Base-by-base conservation (phyloP, 2,329 filamentous ascomycete species). In the Diaporthe caulivora region DNA sequence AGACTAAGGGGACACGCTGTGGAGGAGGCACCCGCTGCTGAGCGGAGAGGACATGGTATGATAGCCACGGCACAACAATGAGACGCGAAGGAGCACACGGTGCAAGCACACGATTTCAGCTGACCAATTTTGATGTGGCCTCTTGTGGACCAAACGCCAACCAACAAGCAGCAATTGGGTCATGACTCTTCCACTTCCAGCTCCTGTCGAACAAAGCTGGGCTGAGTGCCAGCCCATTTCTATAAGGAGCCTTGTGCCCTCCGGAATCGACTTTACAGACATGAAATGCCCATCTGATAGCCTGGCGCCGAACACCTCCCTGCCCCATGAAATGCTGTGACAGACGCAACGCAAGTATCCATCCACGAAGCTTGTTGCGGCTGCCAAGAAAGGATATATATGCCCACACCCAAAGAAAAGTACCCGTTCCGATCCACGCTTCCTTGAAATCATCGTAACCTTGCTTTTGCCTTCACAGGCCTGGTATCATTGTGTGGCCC, bases 301-400 rank as follows among this genome's bases (percentile, higher is more conserved):
- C 74, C 60, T 53, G 67, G 71, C 74, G 74, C 74, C 74, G 68
- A 75, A 75, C 71, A 75, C 71, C 71, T 68, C 40, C 42, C 54
- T 70, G 55, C 72, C 57, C 49, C 71, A 15, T 44, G 37, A 73
- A 73, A 73, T 75, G 67, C 71, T 37, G 29, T 53, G 47, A 71
- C 51, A 49, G 71, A 68, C 57, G 47, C 34, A 62, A 53, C 54
- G 71, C 65, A 68, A 62, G 57, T 73, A 69, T 64, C 74, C 62
- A 53, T 67, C 62, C 74, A 73, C 60, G 44, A 65, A 49, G 58
- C 62, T 54, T 54, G n/a, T 53, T 40, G 62, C 40, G 60, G 44
- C 44, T 37, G 74, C 58, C 71, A 67, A 29, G 29, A 68, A 54
- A 69, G 58, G 51, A 65, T 57, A 70, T 49, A 73, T 67, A 49